Evolutionary conservation across 2,329 filamentous ascomycete genomes (phyloP).

Genomic region (Lachnellula suecica): DNA sequence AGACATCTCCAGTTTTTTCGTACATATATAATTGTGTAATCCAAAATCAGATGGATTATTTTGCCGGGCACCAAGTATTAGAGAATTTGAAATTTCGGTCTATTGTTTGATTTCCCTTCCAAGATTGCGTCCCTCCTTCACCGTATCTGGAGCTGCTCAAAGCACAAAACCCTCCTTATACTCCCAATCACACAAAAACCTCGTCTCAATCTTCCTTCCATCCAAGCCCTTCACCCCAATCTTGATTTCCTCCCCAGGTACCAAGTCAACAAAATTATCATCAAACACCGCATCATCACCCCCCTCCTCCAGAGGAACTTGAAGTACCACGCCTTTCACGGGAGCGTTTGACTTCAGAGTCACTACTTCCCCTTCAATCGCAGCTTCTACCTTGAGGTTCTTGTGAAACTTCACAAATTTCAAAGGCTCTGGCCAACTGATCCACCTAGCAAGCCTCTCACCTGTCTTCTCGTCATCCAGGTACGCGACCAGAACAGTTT

Average conservation of each 20-base stretch:
- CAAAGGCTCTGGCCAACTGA: conserved; percentile 71
- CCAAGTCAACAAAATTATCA: conserved; percentile 67
- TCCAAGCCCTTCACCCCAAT: conserved; percentile 51
- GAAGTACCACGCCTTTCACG: conserved; percentile 57
- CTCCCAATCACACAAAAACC: conserved; percentile 47
- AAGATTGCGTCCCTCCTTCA: no score
- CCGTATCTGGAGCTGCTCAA: no score
- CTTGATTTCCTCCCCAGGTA: conserved; percentile 59
- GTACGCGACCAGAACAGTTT: conserved; percentile 59
- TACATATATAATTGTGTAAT: no score
- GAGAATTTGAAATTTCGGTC: no score
- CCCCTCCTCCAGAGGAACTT: conserved; percentile 42
- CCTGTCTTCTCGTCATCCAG: conserved; percentile 44
- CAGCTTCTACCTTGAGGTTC: conserved; percentile 43
- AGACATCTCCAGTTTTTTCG: no score
- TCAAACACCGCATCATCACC: conserved; percentile 58
- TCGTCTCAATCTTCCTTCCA: conserved; percentile 43
- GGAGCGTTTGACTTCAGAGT: conserved; percentile 58
- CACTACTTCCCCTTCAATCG: conserved; percentile 34
- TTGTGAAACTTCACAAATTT: conserved; percentile 63
- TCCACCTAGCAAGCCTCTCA: conserved; percentile 55
- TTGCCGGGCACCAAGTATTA: no score
- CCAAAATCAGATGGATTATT: no score
- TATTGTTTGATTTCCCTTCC: no score
- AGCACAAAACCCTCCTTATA: conserved; percentile 18